These are phyloP conservation scores for Phlyctochytrium bullatum DNA, from an alignment of 192 early-diverging fungal species.

Conservation along the genomic window DNA sequence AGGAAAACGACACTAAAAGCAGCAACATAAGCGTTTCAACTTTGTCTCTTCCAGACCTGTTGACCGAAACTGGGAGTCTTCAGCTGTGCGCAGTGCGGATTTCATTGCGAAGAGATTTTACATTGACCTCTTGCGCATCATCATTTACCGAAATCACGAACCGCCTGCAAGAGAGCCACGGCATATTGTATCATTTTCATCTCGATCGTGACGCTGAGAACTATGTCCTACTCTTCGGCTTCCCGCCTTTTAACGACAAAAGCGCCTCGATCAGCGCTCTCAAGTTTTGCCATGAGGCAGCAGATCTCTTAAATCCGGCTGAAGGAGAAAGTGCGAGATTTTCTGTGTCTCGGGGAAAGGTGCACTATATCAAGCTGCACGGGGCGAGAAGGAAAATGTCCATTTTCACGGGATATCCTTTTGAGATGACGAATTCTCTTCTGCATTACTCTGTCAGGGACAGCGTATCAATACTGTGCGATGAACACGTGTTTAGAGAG, in stretches of 20 bases:
- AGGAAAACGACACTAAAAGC: background rate
- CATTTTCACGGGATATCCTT: background rate
- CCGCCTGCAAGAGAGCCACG: background rate
- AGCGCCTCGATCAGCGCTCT: background rate
- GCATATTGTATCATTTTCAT: background rate
- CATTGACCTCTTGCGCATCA: background rate
- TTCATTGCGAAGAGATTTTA: background rate
- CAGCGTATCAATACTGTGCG: background rate
- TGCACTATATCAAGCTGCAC: background rate
- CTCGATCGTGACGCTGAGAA: background rate
- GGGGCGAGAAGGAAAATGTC: background rate
- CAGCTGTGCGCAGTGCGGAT: background rate
- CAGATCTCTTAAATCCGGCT: background rate
- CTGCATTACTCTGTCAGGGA: background rate
- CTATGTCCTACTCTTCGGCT: background rate
- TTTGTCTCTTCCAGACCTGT: background rate
- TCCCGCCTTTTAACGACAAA: background rate
- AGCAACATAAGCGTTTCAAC: background rate
- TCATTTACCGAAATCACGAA: background rate
- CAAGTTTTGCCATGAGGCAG: background rate
- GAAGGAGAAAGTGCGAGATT: background rate
- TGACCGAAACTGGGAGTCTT: background rate
- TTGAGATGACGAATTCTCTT: background rate
- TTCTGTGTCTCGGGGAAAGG: background rate
- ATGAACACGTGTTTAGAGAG: background rate